Base-by-base conservation (phyloP, 176 grass and related monocot species). In the Lolium perenne region DNA sequence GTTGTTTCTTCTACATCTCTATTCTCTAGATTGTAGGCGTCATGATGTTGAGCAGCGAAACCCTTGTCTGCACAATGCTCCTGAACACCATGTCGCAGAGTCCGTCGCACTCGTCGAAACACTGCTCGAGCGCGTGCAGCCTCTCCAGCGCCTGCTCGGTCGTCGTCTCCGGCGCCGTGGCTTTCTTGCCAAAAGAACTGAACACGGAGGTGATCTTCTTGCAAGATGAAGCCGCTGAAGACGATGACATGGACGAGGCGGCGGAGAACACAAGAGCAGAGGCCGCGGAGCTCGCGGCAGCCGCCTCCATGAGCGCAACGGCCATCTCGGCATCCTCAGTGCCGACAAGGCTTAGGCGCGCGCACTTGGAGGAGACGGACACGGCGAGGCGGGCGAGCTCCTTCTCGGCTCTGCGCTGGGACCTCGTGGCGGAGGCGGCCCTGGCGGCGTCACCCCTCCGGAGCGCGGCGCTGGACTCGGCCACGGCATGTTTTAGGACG, bases 1-100 rank as follows among this genome's bases (percentile, higher is more conserved):
- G 10, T 21, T 58, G 2, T 14, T 58, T 55, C 5, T 67, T 14
- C 0, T 73, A 0, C 12, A 16, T 17, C 0, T 13, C 10, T 5
- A 43, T 35, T 35, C 46, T 59, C 22, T 84, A 96, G 38, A 90
- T 91, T 20, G 59, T 62, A 2, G 91, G 88, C 7, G 94, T 90
- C 35, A 75, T 86, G 18, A 97, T 92, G 84, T 92, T 92, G 79
- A 94, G 89, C 69, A 94, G 18, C 0, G 82, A 88, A 20, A 96
- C 84, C 56, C 91, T 83, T 2, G 77, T 90, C 3, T 82, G 86
- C 8, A 86, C 53, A n/a, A 94, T 79, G 53, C 79, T 84, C 69
- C 68, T 84, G 77, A 90, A 92, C 62, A 97, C 89, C 15, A 6
- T 56, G 11, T 86, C 75, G 53, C 82, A 84, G 40, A 61, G 40